phyloP scores from a whole-genome alignment of 2,329 filamentous ascomycete genomes.

The Fusarium sp. region DNA sequence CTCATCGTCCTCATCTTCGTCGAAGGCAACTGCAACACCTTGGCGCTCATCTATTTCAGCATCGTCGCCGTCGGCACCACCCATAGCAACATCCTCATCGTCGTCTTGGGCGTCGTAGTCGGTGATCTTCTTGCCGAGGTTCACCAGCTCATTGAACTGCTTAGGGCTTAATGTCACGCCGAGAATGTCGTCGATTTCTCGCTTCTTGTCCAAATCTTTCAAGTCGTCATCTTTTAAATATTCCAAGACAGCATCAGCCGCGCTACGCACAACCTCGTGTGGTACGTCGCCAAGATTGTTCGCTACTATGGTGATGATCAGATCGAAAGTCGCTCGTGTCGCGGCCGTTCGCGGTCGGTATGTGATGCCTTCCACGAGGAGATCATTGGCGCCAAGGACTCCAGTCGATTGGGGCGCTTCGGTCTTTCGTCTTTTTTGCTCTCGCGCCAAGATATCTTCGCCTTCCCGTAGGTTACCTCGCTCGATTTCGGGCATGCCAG shows the following conservation, averaged over 20 bases:
- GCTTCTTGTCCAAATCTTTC: slow-evolving; percentile 99
- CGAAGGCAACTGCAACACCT: slow-evolving; percentile 97
- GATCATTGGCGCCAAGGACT: slow-evolving; percentile 85
- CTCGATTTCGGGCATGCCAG: slow-evolving; percentile 76
- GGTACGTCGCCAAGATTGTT: slow-evolving; percentile 92
- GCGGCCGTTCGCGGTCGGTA: slow-evolving; percentile 93
- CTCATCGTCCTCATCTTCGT: slow-evolving; percentile 90
- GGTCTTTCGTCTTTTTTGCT: slow-evolving; percentile 88
- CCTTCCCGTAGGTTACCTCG: slow-evolving; percentile 83
- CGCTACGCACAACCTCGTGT: slow-evolving; percentile 90
- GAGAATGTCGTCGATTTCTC: slow-evolving; percentile 92
- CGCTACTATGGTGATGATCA: slow-evolving; percentile 92
- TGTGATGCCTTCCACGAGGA: slow-evolving; percentile 88
- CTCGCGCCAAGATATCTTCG: slow-evolving; percentile 82
- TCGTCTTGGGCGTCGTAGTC: slow-evolving; percentile 98
- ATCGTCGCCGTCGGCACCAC: slow-evolving; percentile 70
- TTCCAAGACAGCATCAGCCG: slow-evolving; percentile 91
- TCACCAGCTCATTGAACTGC: slow-evolving; percentile 96
- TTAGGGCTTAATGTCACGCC: slow-evolving; percentile 86
- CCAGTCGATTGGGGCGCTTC: slow-evolving; percentile 76
- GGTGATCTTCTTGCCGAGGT: slow-evolving; percentile 97
- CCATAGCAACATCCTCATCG: slow-evolving; percentile 85
- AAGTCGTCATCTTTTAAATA: slow-evolving; percentile 93
- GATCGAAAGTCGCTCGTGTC: slow-evolving; percentile 91
- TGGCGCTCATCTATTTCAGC: slow-evolving; percentile 92